These are phyloP conservation scores for Barnettozyma botsteinii DNA, from an alignment of 805 yeast genomes.

Conservation along the genomic window DNA sequence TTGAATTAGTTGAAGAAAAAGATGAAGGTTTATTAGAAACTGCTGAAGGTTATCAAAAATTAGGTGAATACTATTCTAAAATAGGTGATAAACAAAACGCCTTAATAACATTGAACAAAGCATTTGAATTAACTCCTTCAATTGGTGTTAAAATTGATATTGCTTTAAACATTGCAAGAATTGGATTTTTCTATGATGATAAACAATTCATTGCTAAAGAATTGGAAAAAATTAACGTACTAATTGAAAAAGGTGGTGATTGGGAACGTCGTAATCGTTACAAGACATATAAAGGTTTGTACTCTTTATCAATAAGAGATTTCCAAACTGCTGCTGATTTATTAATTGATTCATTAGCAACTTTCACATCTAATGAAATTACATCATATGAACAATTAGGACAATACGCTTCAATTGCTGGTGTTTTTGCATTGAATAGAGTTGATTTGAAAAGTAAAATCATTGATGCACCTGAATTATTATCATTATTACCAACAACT, in stretches of 20 bases:
- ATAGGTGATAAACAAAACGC: conserved; percentile 81
- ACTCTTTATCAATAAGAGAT: conserved; percentile 76
- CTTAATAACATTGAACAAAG: conserved; percentile 56
- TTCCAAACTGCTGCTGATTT: conserved; percentile 81
- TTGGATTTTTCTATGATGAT: conserved; percentile 88
- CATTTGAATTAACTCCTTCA: conserved; percentile 73
- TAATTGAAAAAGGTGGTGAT: conserved; percentile 96
- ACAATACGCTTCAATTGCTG: conserved; percentile 81
- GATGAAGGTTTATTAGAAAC: conserved; percentile 84
- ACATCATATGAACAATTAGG: conserved; percentile 88
- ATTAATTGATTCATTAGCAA: conserved; percentile 85
- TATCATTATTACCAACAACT: conserved; percentile 69
- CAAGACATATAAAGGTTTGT: conserved; percentile 87
- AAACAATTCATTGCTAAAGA: conserved; percentile 60
- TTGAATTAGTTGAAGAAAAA: conserved; percentile 45
- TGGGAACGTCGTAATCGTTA: conserved; percentile 97
- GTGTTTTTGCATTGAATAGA: conserved; percentile 75
- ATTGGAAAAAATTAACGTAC: conserved; percentile 62
- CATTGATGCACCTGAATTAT: conserved; percentile 90
- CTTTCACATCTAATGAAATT: conserved; percentile 90
- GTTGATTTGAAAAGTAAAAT: conserved; percentile 78
- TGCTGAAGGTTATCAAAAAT: conserved; percentile 65
- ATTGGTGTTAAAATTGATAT: conserved; percentile 90
- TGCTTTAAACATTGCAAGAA: conserved; percentile 69
- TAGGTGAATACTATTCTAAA: conserved; percentile 83